phyloP scores from a whole-genome alignment of 768 basidiomycete genomes.

The Termitomyces sp. region DNA sequence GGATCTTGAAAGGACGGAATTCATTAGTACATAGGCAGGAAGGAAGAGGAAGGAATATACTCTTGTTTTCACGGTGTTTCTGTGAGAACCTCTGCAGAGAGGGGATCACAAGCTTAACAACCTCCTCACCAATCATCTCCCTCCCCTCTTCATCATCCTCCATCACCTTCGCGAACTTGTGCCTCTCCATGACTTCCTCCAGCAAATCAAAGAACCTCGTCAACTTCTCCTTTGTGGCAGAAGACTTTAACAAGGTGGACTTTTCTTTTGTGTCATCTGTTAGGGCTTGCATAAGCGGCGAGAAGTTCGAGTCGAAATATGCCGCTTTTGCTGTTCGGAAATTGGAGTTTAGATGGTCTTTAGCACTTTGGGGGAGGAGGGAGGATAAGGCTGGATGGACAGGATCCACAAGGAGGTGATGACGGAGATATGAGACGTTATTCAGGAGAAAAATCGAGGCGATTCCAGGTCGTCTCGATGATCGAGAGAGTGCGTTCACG shows the following conservation, averaged over 20 bases:
- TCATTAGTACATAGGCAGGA: neutral
- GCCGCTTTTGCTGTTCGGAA: conserved; percentile 80
- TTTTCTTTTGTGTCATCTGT: conserved; percentile 63
- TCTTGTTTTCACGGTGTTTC: conserved; percentile 76
- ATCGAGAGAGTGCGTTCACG: conserved; percentile 60
- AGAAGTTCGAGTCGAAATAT: conserved; percentile 83
- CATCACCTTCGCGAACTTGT: conserved; percentile 63
- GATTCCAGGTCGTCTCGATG: conserved; percentile 57
- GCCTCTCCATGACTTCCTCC: conserved; percentile 77
- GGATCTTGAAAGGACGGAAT: conserved; percentile 43
- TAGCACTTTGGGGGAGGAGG: conserved; percentile 58
- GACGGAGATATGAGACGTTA: conserved; percentile 69
- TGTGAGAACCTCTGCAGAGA: conserved; percentile 70
- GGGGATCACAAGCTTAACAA: conserved; percentile 73
- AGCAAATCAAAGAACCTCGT: conserved; percentile 77
- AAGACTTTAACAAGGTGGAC: conserved; percentile 27
- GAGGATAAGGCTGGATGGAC: conserved; percentile 39
- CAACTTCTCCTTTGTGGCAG: conserved; percentile 77
- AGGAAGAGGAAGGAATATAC: conserved; percentile 36
- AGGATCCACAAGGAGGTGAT: conserved; percentile 53
- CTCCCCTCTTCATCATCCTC: conserved; percentile 66
- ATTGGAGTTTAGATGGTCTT: conserved; percentile 61
- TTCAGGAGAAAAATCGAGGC: conserved; percentile 78
- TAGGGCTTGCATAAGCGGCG: conserved; percentile 68
- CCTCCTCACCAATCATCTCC: conserved; percentile 64